phyloP scores from a whole-genome alignment of 371 early-diverging fungal species.

The Actinomucor elegans region DNA sequence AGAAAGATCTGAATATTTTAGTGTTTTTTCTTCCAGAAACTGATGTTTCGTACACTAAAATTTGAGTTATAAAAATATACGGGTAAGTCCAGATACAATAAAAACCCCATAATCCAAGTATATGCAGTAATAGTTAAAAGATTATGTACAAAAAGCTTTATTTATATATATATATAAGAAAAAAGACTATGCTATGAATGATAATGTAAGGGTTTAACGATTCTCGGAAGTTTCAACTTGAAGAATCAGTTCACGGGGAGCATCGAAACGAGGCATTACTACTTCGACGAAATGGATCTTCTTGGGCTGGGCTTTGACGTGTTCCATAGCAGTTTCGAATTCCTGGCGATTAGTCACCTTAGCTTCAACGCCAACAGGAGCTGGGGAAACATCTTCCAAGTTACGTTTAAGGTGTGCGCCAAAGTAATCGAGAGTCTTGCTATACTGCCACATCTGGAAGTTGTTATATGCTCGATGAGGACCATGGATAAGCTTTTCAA shows the following conservation, averaged over 20 bases:
- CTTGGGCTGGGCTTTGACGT: constrained; percentile 15
- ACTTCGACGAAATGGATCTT: constrained; percentile 40
- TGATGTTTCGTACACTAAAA: too few relatives aligned
- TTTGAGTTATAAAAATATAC: too few relatives aligned
- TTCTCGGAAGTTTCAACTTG: constrained; percentile 30
- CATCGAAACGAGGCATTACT: constrained; percentile 39
- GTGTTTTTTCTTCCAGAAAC: too few relatives aligned
- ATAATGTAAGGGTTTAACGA: too few relatives aligned
- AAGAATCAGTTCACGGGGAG: constrained; percentile 32
- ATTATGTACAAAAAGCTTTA: too few relatives aligned
- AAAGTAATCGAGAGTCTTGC: constrained; percentile 42
- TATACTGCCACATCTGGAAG: constrained; percentile 50
- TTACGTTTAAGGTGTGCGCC: constrained; percentile 30
- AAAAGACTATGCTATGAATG: too few relatives aligned
- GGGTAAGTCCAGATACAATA: too few relatives aligned
- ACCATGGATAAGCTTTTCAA: constrained; percentile 54
- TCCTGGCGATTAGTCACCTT: constrained; percentile 27
- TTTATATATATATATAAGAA: too few relatives aligned
- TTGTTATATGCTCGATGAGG: constrained; percentile 45
- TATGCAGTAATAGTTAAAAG: too few relatives aligned
- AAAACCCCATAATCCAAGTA: too few relatives aligned
- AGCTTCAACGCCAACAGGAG: constrained; percentile 23
- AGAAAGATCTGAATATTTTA: too few relatives aligned
- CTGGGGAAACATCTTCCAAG: constrained; percentile 1
- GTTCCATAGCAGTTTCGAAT: constrained; percentile 33